Conservation (phyloP, 768 basidiomycete genomes). For the Rhizopogon salebrosus region DNA sequence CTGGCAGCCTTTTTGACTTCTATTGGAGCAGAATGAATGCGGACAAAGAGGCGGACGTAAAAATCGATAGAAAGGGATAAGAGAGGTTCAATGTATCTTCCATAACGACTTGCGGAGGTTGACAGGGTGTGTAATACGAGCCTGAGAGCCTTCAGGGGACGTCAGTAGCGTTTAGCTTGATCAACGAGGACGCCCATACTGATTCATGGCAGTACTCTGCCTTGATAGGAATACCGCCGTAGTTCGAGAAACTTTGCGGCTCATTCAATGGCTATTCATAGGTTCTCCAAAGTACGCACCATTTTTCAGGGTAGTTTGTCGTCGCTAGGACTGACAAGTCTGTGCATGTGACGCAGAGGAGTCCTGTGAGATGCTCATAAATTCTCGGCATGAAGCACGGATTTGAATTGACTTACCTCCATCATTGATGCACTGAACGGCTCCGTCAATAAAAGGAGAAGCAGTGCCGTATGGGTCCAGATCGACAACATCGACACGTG, state of each 20-base stretch:
- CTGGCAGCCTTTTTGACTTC: conserved; percentile 81
- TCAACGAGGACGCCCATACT: conserved; percentile 37
- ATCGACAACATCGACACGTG: conserved; percentile 90
- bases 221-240: conserved; percentile 85
- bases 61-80: conserved; percentile 94
- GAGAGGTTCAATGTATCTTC: conserved; percentile 85
- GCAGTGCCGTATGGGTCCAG: conserved; percentile 98
- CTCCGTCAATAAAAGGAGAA: conserved; percentile 93
- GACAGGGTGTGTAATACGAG: conserved; percentile 85
- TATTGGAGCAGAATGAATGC: conserved; percentile 63
- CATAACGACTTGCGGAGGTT: conserved; percentile 86
- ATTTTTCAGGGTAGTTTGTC: conserved; percentile 94
- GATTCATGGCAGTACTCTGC: conserved; percentile 96
- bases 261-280: background rate
- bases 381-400: background rate
- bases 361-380: conserved; percentile 41
- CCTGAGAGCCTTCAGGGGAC: conserved; percentile 67
- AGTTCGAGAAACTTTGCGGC: conserved; percentile 76
- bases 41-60: conserved; percentile 89
- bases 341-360: conserved; percentile 95
- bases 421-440: conserved; percentile 83
- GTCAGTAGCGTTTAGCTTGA: background rate
- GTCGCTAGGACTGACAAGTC: conserved; percentile 93
- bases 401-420: conserved; percentile 54
- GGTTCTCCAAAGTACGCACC: conserved; percentile 38